A percentile compares a stretch with the other conserved stretches of the same genome.
These are phyloP conservation scores for Aethionema arabicum DNA, from an alignment of 345 rosid genomes.

Conservation along the genomic window DNA sequence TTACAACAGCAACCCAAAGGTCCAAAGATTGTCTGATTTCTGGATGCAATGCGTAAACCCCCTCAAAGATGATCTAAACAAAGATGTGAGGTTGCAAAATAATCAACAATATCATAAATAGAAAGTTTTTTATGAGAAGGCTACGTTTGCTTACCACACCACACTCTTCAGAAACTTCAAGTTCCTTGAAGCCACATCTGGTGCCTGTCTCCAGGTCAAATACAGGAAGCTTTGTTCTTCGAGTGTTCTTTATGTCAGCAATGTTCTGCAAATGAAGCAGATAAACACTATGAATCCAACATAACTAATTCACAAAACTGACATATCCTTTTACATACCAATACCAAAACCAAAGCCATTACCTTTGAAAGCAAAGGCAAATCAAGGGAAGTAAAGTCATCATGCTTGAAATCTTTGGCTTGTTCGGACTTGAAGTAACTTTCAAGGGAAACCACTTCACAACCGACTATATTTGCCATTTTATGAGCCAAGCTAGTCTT, in stretches of 20 bases:
- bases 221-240: slow-evolving; percentile 75
- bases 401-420: slow-evolving; percentile 86
- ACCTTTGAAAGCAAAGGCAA: slow-evolving; percentile 90
- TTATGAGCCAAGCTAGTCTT: slow-evolving; percentile 99
- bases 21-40: slow-evolving; percentile 86
- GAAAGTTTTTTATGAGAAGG: slow-evolving; percentile 15
- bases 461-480: slow-evolving; percentile 99
- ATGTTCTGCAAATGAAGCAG: slow-evolving; percentile 63
- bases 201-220: slow-evolving; percentile 91
- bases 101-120: slow-evolving; percentile 12
- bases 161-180: slow-evolving; percentile 91
- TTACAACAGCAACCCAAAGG: slow-evolving; percentile 98
- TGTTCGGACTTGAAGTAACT: slow-evolving; percentile 84
- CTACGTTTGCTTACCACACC: slow-evolving; percentile 68
- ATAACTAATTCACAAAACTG: slow-evolving; percentile 4
- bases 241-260: slow-evolving; percentile 60
- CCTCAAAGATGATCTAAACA: slow-evolving; percentile 90
- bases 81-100: slow-evolving; percentile 20
- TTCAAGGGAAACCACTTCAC: slow-evolving; percentile 99
- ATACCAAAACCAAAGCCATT: slow-evolving; percentile 17
- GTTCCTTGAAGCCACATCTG: slow-evolving; percentile 86
- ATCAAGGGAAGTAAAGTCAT: slow-evolving; percentile 90
- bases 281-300: slow-evolving; percentile 22
- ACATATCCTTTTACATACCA: slow-evolving; percentile 17
- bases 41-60: slow-evolving; percentile 95